A percentile compares a stretch with the other conserved stretches of the same genome.
phyloP scores from a whole-genome alignment of 116 monocot genomes.

The Phalaenopsis hybrid region DNA sequence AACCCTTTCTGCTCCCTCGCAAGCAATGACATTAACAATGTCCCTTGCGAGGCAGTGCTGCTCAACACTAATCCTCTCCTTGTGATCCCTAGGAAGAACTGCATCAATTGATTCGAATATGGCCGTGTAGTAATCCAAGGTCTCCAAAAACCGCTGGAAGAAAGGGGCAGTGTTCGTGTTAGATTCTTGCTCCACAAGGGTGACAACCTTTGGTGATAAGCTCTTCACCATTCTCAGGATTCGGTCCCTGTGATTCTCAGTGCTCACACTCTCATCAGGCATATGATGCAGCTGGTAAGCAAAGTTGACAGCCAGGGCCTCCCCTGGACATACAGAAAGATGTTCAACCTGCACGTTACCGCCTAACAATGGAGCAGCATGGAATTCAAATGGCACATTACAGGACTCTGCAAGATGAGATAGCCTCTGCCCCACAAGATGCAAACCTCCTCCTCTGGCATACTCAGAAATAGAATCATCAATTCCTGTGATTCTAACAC shows the following conservation, averaged over 20 bases:
- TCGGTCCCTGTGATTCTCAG: slow-evolving; percentile 33
- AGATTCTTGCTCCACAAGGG: slow-evolving; percentile 39
- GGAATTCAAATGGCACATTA: slow-evolving; percentile 40
- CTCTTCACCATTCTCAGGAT: slow-evolving; percentile 36
- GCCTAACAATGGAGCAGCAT: slow-evolving; percentile 15
- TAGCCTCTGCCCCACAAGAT: slow-evolving; percentile 31
- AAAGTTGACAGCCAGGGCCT: slow-evolving; percentile 36
- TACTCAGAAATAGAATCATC: slow-evolving; percentile 32
- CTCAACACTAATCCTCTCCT: slow-evolving; percentile 37
- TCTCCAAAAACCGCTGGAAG: slow-evolving; percentile 31
- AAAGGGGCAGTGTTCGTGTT: slow-evolving; percentile 44
- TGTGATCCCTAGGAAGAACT: slow-evolving; percentile 26
- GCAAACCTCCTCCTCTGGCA: slow-evolving; percentile 30
- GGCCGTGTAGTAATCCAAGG: slow-evolving; percentile 35
- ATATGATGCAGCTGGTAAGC: slow-evolving; percentile 35
- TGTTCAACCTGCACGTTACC: slow-evolving; percentile 17
- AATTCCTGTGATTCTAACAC: slow-evolving; percentile 31
- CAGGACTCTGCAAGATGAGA: slow-evolving; percentile 25
- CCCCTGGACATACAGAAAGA: slow-evolving; percentile 21
- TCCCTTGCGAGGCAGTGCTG: slow-evolving; percentile 44
- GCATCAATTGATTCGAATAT: slow-evolving; percentile 42
- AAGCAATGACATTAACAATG: slow-evolving; percentile 37
- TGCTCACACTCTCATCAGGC: slow-evolving; percentile 38
- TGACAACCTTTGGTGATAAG: slow-evolving; percentile 32
- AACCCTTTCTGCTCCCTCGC: slow-evolving; percentile 40